Base-by-base conservation (phyloP, 495 filamentous ascomycete genomes). In the Oidiodendron maius region DNA sequence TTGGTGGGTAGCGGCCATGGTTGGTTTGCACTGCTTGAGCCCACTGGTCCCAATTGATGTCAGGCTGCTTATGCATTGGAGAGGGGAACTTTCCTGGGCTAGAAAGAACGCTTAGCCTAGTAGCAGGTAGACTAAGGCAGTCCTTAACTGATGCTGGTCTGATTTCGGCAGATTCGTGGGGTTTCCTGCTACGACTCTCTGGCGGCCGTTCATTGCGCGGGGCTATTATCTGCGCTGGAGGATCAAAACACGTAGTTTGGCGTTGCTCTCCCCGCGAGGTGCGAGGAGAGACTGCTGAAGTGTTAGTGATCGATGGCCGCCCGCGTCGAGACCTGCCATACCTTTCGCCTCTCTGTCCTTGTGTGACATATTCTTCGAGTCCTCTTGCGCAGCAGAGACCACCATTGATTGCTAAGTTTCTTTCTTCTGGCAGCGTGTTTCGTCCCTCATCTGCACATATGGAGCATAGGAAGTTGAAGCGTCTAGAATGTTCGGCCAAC, bases 301-400 rank as follows among this genome's bases (percentile, higher is more conserved):
- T 15, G 12, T 17, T 5, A 13, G 37, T 18, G 37, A 17, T 15
- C 2, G 10, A 17, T 13, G 21, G 1, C n/a, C 16, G 22, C 25
- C 40, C 22, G 12, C 17, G 9, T 12, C 20, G 15, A 17, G 15
- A 21, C 16, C n/a, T 26, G 5, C 12, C 26, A 30, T 30, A 30
- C 26, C 12, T 30, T 12, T 30, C 26, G n/a, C n/a, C n/a, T n/a
- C n/a, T n/a, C n/a, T n/a, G n/a, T n/a, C n/a, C n/a, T n/a, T n/a
- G n/a, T n/a, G n/a, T n/a, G n/a, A n/a, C n/a, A 21, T 22, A 47
- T 34, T 47, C 44, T 9, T 47, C 44, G 8, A 38, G 4, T 3
- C 44, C 44, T 39, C 44, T 47, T 0, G 44, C 28, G 26, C 44
- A 47, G 34, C 44, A 47, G 21, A 36, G 32, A 5, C 44, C 44